phyloP scores from a whole-genome alignment of 1,139 yeast species.

The Williopsis jadinii region DNA sequence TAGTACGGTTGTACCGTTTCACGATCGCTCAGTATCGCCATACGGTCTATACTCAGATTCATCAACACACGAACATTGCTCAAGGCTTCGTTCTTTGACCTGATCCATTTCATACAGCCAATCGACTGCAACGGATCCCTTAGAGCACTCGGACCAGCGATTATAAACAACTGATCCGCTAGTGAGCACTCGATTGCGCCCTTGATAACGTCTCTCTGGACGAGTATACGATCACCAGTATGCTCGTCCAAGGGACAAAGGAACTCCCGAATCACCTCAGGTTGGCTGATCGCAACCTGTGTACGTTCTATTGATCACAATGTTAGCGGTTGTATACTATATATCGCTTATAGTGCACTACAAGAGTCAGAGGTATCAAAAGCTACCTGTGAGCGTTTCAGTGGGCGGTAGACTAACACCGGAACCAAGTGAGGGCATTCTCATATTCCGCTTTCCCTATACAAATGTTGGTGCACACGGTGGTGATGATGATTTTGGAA shows the following conservation, averaged over 20 bases:
- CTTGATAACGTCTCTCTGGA: no score
- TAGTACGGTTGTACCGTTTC: slow-evolving; percentile 24
- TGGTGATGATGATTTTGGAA: not conserved
- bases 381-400: slow-evolving; percentile 7
- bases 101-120: no score
- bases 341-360: no score
- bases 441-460: not conserved
- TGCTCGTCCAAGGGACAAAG: slow-evolving; percentile 27
- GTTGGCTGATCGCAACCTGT: slow-evolving; percentile 27
- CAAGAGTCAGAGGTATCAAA: not conserved
- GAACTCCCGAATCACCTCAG: slow-evolving; percentile 38
- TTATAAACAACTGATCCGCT: no score
- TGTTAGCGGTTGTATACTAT: not conserved
- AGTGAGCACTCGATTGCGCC: no score
- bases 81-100: slow-evolving; percentile 16
- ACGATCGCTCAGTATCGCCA: not conserved
- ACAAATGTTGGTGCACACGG: no score
- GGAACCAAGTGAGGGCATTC: slow-evolving; percentile 2
- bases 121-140: no score
- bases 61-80: slow-evolving; percentile 9
- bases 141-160: no score
- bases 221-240: no score
- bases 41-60: slow-evolving; percentile 6
- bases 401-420: slow-evolving; percentile 2
- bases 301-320: slow-evolving; percentile 6